phyloP scores from a whole-genome alignment of 257 asterid genomes.

The Euphrasia confusa region DNA sequence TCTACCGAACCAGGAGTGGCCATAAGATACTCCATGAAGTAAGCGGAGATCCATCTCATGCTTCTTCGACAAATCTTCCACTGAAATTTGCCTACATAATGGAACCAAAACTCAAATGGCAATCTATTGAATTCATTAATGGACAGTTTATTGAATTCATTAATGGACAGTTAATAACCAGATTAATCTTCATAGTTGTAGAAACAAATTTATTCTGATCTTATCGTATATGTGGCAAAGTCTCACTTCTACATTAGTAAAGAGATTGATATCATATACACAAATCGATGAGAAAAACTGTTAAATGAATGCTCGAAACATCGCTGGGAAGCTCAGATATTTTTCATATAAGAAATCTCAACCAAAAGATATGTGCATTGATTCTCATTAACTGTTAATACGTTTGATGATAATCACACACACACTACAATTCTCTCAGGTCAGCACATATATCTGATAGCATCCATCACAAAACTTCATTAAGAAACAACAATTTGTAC shows the following conservation, averaged over 20 bases:
- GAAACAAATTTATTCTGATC: background rate
- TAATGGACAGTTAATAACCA: background rate
- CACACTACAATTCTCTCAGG: background rate
- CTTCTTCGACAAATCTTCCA: constrained; percentile 78
- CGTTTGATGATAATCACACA: background rate
- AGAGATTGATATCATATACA: constrained; percentile 1
- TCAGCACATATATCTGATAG: too few species aligned
- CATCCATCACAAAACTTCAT: background rate
- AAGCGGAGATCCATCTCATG: constrained; percentile 67
- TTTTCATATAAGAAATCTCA: background rate
- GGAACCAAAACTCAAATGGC: constrained; percentile 18
- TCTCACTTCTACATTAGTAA: constrained; percentile 1
- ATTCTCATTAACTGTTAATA: background rate
- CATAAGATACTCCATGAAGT: constrained; percentile 83
- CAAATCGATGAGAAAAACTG: constrained; percentile 19
- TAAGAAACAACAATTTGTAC: background rate
- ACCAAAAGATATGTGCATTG: background rate
- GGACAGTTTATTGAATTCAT: background rate
- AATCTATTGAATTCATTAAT: background rate
- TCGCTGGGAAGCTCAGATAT: background rate
- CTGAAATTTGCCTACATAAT: constrained; percentile 60
- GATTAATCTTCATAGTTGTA: background rate
- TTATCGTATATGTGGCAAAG: background rate
- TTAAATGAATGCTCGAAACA: background rate
- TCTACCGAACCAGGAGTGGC: constrained; percentile 81